Conservation (phyloP, 371 early-diverging fungal species). For the Spraguea lophii region DNA sequence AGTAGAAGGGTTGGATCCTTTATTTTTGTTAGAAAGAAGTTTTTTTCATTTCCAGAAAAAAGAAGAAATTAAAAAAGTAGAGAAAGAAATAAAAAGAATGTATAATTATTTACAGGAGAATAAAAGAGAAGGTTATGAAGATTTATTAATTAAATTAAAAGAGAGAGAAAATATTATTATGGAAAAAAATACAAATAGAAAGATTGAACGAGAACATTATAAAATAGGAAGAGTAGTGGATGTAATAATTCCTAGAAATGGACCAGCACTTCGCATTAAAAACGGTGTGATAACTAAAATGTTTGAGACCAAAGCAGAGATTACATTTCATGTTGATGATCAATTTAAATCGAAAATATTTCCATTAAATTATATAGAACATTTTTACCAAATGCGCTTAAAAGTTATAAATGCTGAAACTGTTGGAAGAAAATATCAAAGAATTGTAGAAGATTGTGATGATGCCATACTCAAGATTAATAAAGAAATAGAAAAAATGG, state of each 20-base stretch:
- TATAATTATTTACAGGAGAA: background rate
- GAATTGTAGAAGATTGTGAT: background rate
- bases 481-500: background rate
- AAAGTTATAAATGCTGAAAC: background rate
- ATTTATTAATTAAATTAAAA: background rate
- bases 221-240: constrained; percentile 29
- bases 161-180: background rate
- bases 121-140: background rate
- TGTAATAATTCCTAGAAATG: constrained; percentile 17
- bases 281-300: constrained; percentile 18
- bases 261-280: constrained; percentile 7
- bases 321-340: constrained; percentile 3
- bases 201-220: background rate
- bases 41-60: constrained; percentile 86
- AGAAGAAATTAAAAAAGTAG: constrained; percentile 1
- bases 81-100: background rate
- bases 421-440: background rate
- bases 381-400: background rate
- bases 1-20: constrained; percentile 82
- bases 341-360: constrained; percentile 4
- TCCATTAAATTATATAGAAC: background rate
- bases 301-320: background rate
- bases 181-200: background rate
- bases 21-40: constrained; percentile 71
- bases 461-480: no score